Evolutionary conservation across 2,329 filamentous ascomycete genomes (phyloP).

Genomic region (Aspergillus puulaauensis): DNA sequence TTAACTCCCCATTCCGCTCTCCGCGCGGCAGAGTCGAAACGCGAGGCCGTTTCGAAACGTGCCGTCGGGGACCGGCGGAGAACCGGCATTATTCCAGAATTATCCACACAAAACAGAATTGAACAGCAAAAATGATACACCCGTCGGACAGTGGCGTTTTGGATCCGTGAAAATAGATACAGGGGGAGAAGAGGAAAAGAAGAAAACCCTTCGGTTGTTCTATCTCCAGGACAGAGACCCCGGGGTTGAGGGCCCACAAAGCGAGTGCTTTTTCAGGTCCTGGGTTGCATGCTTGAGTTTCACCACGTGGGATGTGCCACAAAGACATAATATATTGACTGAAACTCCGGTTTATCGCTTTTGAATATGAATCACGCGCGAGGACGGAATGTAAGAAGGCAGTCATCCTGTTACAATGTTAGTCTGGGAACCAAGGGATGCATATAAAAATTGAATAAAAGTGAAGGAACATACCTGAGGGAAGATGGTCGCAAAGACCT

Average conservation of each 20-base stretch:
- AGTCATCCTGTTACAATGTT: constrained; percentile 66
- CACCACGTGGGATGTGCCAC: not conserved
- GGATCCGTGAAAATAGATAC: constrained; percentile 13
- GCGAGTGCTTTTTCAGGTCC: constrained; percentile 4
- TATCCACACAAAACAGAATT: constrained; percentile 6
- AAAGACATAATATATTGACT: not conserved
- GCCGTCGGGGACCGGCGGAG: not conserved
- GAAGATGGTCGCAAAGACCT: constrained; percentile 98
- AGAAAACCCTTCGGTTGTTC: constrained; percentile 15
- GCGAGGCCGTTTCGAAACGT: not conserved
- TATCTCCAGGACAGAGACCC: constrained; percentile 27
- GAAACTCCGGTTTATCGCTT: constrained; percentile 1
- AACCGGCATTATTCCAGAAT: not conserved
- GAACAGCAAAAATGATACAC: constrained; percentile 8
- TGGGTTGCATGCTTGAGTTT: not conserved
- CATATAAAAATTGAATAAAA: not conserved
- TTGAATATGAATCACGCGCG: constrained; percentile 30
- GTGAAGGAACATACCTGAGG: constrained; percentile 64
- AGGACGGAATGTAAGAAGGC: constrained; percentile 69
- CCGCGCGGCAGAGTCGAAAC: not conserved
- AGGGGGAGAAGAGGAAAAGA: constrained; percentile 14
- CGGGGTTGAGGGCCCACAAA: constrained; percentile 9
- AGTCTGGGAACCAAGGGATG: constrained; percentile 13
- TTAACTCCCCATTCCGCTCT: not conserved
- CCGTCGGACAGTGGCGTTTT: not conserved